Evolutionary conservation across 2,329 filamentous ascomycete species (phyloP), one percentile per base, ranked within the genome.

Genomic region (Cytospora chrysosperma): DNA sequence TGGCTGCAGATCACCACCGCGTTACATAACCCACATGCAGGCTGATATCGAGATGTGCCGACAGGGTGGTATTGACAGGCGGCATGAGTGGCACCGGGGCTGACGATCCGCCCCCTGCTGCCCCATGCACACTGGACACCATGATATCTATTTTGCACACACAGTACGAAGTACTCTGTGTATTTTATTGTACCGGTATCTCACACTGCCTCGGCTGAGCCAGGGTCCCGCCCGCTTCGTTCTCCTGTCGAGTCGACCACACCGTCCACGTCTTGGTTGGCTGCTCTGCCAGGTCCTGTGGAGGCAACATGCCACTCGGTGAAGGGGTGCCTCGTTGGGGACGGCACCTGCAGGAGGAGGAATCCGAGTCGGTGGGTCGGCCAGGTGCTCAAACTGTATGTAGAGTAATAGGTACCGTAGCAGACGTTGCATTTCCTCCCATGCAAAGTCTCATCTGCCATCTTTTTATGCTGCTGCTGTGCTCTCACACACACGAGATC

Each of bases 91-190:
- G n/a, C n/a, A 19, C 21, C 43, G 43, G 43, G 43, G n/a, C 43
- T 24, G 43, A 12, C 43, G 19, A 21, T 47, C 8, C n/a, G n/a
- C 24, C n/a, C 37, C 37, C n/a, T 21, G 10, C 10, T 5, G 43
- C 43, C n/a, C 43, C 43, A 47, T 47, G 24, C 13, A 47, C 43
- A 47, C 4, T 47, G 43, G 2, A 9, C n/a, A 47, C 43, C 43
- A 47, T 21, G 43, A 47, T 47, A 47, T 47, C 43, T 47, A n/a
- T 47, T 24, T 34, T 3, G 9, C 28, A 30, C 9, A 30, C 28
- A 19, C 21, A 51, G 49, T 10, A 52, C 28, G 19, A 51, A 51
- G 49, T 10, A 52, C 50, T 26, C 8, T 12, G 77, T 59, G 70
- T 75, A 56, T 10, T 7, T 10, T 17, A 37, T 13, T 21, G 40